Base-by-base conservation (phyloP, 345 rosid species). In the Citrus medica region DNA sequence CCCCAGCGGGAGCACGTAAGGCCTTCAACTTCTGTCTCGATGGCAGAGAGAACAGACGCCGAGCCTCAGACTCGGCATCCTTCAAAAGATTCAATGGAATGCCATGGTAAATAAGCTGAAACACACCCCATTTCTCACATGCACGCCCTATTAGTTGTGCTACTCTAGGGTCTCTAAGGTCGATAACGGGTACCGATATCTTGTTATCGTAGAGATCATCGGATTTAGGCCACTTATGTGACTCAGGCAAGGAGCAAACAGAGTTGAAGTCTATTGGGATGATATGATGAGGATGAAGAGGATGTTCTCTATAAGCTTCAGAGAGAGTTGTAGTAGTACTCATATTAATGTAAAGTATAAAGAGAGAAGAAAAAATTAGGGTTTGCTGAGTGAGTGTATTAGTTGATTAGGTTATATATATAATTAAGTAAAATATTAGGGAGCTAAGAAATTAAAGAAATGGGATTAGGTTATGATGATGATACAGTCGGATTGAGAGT, bases 41-140 rank as follows among this genome's bases (percentile, higher is more conserved):
- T 3, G 97, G 94, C 74, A 94, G 88, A 4, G 86, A 83, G 78
- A 94, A 94, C 63, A 94, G 94, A 53, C 86, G 82, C 53, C 80
- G 69, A 0, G 87, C 79, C 80, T 90, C 85, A 0, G 76, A 81
- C 88, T 89, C 97, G 4, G 84, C 85, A 48, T 87, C 92, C 28
- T 81, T 75, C 3, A 94, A 72, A 60, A 89, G 84, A 9, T 33
- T 72, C 59, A 67, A 58, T 14, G 91, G 83, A 72, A 94, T 84
- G 58, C 85, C 89, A 30, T 94, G 98, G 84, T 93, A 88, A 2
- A 77, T 77, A 35, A 92, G 81, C 64, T 92, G 94, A 76, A 94
- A 92, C 46, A 82, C 94, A 10, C 98, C 98, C 93, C 93, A 89
- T 37, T 87, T 78, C 80, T 87, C 88, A 74, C 96, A 91, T 59